Percentiles rank a stretch among this genome's conserved stretches.
Conservation (phyloP, 345 rosid species). For the Litchi chinensis region DNA sequence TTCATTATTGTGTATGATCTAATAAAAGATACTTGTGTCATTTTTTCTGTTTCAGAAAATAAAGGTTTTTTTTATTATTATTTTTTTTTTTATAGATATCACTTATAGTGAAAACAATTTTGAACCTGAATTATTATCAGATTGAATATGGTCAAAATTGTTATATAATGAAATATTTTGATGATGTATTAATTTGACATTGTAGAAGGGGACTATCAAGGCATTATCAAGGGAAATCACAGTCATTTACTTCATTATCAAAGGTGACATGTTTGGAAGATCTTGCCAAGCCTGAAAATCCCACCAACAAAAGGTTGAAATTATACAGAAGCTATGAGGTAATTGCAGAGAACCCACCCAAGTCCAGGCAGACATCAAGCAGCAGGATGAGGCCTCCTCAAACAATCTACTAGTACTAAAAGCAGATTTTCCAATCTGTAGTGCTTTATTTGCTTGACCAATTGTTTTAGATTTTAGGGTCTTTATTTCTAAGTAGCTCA, state of each 20-base stretch:
- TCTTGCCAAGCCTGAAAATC: conserved; percentile 44
- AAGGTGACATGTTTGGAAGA: conserved; percentile 32
- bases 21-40: no score
- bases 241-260: conserved; percentile 38
- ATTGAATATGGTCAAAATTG: not conserved
- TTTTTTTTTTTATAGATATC: no score
- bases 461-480: not conserved
- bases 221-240: conserved; percentile 48
- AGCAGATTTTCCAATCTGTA: conserved; percentile 2
- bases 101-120: no score
- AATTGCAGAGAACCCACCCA: not conserved
- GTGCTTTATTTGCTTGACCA: conserved; percentile 17
- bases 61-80: not conserved
- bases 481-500: not conserved
- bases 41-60: no score
- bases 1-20: not conserved
- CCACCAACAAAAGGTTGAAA: conserved; percentile 39
- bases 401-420: not conserved
- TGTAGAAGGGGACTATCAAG: conserved; percentile 45
- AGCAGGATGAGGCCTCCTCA: not conserved
- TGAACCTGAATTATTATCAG: no score
- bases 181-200: not conserved
- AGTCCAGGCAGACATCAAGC: not conserved
- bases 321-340: not conserved
- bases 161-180: not conserved